A percentile compares a stretch with the other conserved stretches of the same genome.
Evolutionary conservation across 495 filamentous ascomycete genomes (phyloP).

Genomic region (Trichoderma orchidacearum): DNA sequence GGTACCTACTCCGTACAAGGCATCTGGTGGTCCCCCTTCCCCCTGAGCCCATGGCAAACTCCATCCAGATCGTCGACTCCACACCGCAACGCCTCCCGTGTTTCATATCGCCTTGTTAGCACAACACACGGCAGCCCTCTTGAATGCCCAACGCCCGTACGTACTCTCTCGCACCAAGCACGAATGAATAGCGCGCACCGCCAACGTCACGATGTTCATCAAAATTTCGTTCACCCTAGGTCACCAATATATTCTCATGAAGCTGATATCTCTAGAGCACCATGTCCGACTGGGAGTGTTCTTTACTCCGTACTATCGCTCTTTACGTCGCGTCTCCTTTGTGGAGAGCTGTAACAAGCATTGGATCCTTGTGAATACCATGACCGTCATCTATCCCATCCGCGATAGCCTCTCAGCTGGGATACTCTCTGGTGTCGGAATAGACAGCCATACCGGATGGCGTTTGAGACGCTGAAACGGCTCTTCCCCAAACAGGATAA

Average conservation of each 20-base stretch:
- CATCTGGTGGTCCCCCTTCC: neutral
- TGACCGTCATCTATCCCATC: neutral
- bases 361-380: neutral
- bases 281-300: too few species aligned
- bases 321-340: too few species aligned
- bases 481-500: neutral
- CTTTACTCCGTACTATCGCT: too few species aligned
- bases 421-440: too few species aligned
- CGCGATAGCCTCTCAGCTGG: too few species aligned
- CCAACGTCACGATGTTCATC: neutral
- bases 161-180: neutral
- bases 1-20: too few species aligned
- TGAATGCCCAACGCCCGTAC: too few species aligned
- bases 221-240: neutral
- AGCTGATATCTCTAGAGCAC: too few species aligned
- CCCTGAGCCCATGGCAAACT: neutral
- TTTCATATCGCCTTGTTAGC: neutral
- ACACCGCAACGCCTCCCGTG: neutral
- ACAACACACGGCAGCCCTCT: neutral
- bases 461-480: neutral
- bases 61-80: neutral
- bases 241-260: too few species aligned
- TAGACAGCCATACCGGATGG: neutral
- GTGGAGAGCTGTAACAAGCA: neutral
- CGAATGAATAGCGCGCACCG: neutral